Percentiles rank a stretch among this genome's conserved stretches.
phyloP scores from a whole-genome alignment of 1,284 basidiomycete genomes.

The Grifola frondosa region DNA sequence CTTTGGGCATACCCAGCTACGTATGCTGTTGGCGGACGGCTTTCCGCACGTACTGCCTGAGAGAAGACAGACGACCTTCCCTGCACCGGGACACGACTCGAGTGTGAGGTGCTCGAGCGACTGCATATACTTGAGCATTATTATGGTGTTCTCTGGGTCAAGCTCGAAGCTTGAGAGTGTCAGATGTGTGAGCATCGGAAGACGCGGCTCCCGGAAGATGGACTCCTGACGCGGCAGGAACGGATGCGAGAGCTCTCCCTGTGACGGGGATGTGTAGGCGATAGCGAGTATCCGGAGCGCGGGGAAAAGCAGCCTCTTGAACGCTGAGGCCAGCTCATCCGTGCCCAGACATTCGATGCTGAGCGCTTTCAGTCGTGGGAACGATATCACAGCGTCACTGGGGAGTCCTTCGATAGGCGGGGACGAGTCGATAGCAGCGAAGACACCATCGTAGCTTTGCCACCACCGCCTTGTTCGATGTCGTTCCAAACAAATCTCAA shows the following conservation, averaged over 20 bases:
- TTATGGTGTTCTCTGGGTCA: slow-evolving; percentile 24
- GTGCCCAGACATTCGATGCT: slow-evolving; percentile 11
- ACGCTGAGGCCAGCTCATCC: slow-evolving; percentile 8
- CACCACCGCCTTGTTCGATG: slow-evolving; percentile 4
- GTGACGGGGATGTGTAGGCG: slow-evolving; percentile 4
- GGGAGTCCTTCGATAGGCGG: slow-evolving; percentile 3
- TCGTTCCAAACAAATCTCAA: slow-evolving; percentile 10
- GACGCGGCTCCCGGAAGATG: slow-evolving; percentile 43
- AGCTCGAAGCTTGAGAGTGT: slow-evolving; percentile 34
- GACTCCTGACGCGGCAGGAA: slow-evolving; percentile 36
- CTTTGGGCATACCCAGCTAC: slow-evolving; percentile 43
- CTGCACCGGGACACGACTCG: slow-evolving; percentile 32
- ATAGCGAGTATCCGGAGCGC: slow-evolving; percentile 9
- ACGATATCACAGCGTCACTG: not conserved
- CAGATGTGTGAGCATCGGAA: slow-evolving; percentile 36
- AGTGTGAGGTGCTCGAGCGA: slow-evolving; percentile 36
- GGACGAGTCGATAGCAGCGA: not conserved
- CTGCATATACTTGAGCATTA: slow-evolving; percentile 41
- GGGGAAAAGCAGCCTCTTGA: slow-evolving; percentile 14
- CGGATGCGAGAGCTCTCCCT: slow-evolving; percentile 6
- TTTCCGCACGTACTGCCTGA: slow-evolving; percentile 24
- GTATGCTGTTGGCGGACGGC: slow-evolving; percentile 17
- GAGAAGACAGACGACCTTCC: slow-evolving; percentile 28
- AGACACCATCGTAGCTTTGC: not conserved
- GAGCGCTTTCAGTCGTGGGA: slow-evolving; percentile 12